Conservation (phyloP, 1,284 basidiomycete species). For the Coniferiporia weirii region DNA sequence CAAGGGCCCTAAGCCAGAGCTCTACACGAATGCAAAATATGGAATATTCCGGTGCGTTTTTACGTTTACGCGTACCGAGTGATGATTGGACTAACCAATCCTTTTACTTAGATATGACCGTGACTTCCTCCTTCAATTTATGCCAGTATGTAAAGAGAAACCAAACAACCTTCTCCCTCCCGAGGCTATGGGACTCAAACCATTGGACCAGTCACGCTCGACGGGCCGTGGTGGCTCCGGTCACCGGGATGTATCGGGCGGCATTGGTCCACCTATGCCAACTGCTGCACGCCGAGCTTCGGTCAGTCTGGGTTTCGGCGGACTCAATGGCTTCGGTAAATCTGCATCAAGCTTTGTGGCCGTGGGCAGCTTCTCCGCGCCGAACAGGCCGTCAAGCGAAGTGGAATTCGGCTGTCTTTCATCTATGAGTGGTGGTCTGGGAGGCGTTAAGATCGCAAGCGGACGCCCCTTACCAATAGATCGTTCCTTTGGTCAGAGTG, state of each 20-base stretch:
- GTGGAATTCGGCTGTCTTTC: slow-evolving; percentile 61
- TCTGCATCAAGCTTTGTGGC: slow-evolving; percentile 24
- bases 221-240: slow-evolving; percentile 61
- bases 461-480: slow-evolving; percentile 54
- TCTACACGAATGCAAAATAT: slow-evolving; percentile 79
- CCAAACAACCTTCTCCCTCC: slow-evolving; percentile 86
- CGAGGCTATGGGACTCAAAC: slow-evolving; percentile 88
- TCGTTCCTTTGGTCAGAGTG: slow-evolving; percentile 71
- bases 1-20: slow-evolving; percentile 77
- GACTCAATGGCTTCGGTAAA: slow-evolving; percentile 34
- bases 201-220: slow-evolving; percentile 50
- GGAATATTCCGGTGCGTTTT: slow-evolving; percentile 80
- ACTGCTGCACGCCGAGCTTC: slow-evolving; percentile 43
- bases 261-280: slow-evolving; percentile 33
- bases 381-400: slow-evolving; percentile 61
- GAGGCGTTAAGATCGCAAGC: slow-evolving; percentile 37
- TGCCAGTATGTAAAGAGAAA: slow-evolving; percentile 92
- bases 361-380: slow-evolving; percentile 74
- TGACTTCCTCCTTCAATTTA: slow-evolving; percentile 97
- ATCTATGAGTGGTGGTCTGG: slow-evolving; percentile 39
- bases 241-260: slow-evolving; percentile 41
- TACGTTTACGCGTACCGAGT: slow-evolving; percentile 2
- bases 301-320: slow-evolving; percentile 51
- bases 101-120: slow-evolving; percentile 76
- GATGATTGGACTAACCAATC: not conserved